A percentile compares a stretch with the other conserved stretches of the same genome.
Conservation (phyloP, 2,329 filamentous ascomycete species). For the Macrophomina tecta region DNA sequence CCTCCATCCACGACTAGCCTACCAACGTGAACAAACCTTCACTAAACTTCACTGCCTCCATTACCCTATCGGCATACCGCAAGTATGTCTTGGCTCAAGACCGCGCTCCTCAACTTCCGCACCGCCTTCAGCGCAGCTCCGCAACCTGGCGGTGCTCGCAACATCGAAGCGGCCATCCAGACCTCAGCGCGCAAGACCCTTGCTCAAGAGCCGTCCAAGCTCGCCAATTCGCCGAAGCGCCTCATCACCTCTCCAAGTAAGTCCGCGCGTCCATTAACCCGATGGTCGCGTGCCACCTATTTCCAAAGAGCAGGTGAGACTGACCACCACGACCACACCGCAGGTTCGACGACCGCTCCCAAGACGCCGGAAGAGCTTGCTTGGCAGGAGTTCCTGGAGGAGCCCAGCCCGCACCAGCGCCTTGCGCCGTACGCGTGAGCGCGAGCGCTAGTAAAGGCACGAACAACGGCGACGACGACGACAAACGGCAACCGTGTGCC, state of each 20-base stretch:
- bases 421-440: slow-evolving; percentile 24
- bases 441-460: slow-evolving; percentile 6
- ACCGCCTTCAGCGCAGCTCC: neutral
- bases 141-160: neutral
- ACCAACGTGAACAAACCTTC: neutral
- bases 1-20: neutral
- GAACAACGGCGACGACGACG: neutral
- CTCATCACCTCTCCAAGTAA: neutral
- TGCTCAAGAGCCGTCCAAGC: slow-evolving; percentile 3
- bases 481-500: neutral
- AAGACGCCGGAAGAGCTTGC: neutral
- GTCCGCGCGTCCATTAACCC: neutral
- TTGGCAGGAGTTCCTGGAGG: slow-evolving; percentile 16
- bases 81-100: slow-evolving; percentile 17
- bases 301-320: neutral
- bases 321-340: slow-evolving; percentile 2
- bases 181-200: slow-evolving; percentile 4
- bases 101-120: slow-evolving; percentile 2
- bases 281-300: neutral
- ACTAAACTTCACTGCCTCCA: neutral
- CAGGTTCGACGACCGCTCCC: neutral
- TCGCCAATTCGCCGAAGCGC: neutral
- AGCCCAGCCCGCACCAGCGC: slow-evolving; percentile 24
- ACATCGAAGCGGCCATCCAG: slow-evolving; percentile 5
- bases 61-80: neutral